phyloP scores from a whole-genome alignment of 192 early-diverging fungal species.

The Rhizoclosmatium globosum region DNA sequence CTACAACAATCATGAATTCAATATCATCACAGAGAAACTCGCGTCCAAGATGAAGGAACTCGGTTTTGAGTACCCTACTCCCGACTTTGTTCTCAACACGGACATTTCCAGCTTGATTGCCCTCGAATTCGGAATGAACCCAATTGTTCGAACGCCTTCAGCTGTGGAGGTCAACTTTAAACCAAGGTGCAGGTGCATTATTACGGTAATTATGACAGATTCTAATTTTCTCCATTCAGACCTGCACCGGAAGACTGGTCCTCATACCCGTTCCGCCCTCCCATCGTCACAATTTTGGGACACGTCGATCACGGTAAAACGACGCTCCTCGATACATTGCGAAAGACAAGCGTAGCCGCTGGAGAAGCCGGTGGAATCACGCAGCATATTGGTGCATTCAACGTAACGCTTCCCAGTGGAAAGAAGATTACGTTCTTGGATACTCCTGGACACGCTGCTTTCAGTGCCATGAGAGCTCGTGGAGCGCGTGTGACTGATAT shows the following conservation, averaged over 20 bases:
- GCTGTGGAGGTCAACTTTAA: slow-evolving; percentile 52
- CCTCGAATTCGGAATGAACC: slow-evolving; percentile 87
- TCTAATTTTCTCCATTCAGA: slow-evolving; percentile 35
- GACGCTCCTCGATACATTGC: slow-evolving; percentile 88
- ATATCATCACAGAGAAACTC: slow-evolving; percentile 58
- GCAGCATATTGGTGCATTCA: slow-evolving; percentile 98
- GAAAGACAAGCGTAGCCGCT: slow-evolving; percentile 91
- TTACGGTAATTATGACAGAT: no score
- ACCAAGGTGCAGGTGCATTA: background rate
- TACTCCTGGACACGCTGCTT: slow-evolving; percentile 97
- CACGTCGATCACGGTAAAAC: slow-evolving; percentile 97
- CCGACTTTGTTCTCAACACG: slow-evolving; percentile 80
- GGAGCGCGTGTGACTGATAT: slow-evolving; percentile 96
- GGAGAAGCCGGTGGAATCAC: slow-evolving; percentile 96
- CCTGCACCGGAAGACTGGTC: slow-evolving; percentile 79
- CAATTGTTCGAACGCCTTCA: slow-evolving; percentile 70
- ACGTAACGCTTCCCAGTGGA: slow-evolving; percentile 70
- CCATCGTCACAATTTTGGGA: slow-evolving; percentile 97
- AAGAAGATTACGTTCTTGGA: slow-evolving; percentile 93
- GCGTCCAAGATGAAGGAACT: slow-evolving; percentile 75
- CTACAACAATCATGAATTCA: background rate
- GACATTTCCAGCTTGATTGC: slow-evolving; percentile 88
- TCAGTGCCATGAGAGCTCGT: slow-evolving; percentile 91
- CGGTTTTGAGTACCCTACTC: slow-evolving; percentile 82
- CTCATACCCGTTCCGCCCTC: slow-evolving; percentile 77